Evolutionary conservation across 495 filamentous ascomycete genomes (phyloP).

Genomic region (Penicillium cataractarum): DNA sequence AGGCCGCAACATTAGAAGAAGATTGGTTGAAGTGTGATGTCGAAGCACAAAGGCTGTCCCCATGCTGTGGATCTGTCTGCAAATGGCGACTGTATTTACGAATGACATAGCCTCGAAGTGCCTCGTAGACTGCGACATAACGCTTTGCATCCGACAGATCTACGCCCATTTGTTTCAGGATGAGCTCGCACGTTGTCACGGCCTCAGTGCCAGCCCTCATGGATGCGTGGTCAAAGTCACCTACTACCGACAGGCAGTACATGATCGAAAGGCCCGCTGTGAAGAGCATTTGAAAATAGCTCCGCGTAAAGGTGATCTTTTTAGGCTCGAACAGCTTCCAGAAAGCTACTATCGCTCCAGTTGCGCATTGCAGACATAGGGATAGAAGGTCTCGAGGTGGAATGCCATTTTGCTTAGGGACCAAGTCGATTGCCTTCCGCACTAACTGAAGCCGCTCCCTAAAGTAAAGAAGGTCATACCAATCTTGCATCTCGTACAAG

Average conservation of each 20-base stretch:
- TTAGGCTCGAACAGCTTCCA: slow-evolving; percentile 27
- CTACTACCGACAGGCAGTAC: slow-evolving; percentile 30
- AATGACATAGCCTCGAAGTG: slow-evolving; percentile 22
- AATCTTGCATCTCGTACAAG: slow-evolving; percentile 34
- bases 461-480: slow-evolving; percentile 31
- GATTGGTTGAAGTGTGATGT: neutral
- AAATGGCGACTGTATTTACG: slow-evolving; percentile 23
- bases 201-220: slow-evolving; percentile 20
- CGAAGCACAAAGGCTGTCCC: neutral
- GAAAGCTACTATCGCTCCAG: slow-evolving; percentile 24
- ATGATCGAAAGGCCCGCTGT: slow-evolving; percentile 33
- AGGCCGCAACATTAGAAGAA: neutral
- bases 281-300: slow-evolving; percentile 37
- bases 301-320: slow-evolving; percentile 33
- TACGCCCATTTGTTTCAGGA: slow-evolving; percentile 24
- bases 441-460: slow-evolving; percentile 28
- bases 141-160: slow-evolving; percentile 30
- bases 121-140: slow-evolving; percentile 34
- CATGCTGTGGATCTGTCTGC: neutral
- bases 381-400: slow-evolving; percentile 29
- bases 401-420: slow-evolving; percentile 25
- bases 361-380: slow-evolving; percentile 27
- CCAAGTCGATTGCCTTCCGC: slow-evolving; percentile 33
- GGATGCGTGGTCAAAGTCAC: slow-evolving; percentile 15
- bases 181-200: slow-evolving; percentile 15